Base-by-base conservation (phyloP, 164 flowering plant species). In the Buxus sempervirens region DNA sequence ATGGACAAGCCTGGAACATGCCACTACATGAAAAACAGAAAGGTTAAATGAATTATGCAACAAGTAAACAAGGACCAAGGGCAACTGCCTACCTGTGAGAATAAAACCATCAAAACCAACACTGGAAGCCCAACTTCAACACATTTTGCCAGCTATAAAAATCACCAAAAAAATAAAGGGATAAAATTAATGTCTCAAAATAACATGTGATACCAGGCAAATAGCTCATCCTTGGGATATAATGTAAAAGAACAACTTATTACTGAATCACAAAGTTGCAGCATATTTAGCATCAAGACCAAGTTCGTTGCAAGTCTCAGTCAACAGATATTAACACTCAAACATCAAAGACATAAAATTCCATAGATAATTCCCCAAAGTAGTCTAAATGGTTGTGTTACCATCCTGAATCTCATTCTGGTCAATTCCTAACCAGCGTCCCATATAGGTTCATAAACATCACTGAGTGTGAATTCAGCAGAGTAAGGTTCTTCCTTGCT, bases 51-150 rank as follows among this genome's bases (percentile, higher is more conserved):
- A 21, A 48, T 23, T 21, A 32, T 28, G 61, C 14, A 32, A 21
- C 22, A 59, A 21, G 10, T 20, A 25, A 4, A 60, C 51, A 57
- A 48, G 23, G 12, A 25, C 57, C 12, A 49, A 64, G 60, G 16
- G 59, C n/a, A 27, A 32, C 21, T 16, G 28, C 72, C 72, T 57
- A 91, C 98, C 86, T 84, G 92, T 49, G 93, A 84, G 36, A 90
- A 45, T 21, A 87, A 20, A 38, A 94, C 75, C 75, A 94, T 28
- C 21, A 89, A 10, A 48, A 90, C 53, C 67, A 91, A 66, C 54
- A 76, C 84, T 4, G 97, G 97, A 58, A 94, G 90, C 45, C 98
- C 98, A 75, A 91, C 64, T 76, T 88, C 97, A 51, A 86, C 72
- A 62, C 98, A 94, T 70, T 74, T 77, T 22, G 90, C 96, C 71